Evolutionary conservation across 805 yeast species (phyloP).

Genomic region (Teunomyces atbi): DNA sequence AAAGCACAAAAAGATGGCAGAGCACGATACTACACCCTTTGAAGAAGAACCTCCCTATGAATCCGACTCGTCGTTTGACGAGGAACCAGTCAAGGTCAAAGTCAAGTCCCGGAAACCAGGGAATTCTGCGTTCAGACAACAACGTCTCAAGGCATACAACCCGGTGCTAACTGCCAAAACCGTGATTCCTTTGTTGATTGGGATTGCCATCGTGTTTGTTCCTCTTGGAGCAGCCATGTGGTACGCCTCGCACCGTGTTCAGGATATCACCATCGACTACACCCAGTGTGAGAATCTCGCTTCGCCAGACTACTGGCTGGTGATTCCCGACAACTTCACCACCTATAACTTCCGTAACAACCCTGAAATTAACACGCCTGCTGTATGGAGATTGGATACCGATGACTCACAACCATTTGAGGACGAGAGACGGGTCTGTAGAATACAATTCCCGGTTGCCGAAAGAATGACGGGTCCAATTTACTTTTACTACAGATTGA

Average conservation of each 20-base stretch:
- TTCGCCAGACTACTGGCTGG: constrained; percentile 28
- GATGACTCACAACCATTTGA: constrained; percentile 45
- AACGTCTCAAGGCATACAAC: constrained; percentile 50
- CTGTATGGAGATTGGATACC: constrained; percentile 37
- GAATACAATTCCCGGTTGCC: constrained; percentile 40
- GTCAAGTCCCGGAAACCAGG: constrained; percentile 63
- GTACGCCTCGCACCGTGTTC: constrained; percentile 38
- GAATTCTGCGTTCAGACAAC: constrained; percentile 57
- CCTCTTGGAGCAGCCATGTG: constrained; percentile 50
- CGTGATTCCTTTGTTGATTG: constrained; percentile 39
- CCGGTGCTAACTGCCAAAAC: constrained; percentile 42
- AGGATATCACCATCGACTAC: constrained; percentile 43
- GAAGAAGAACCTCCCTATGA: constrained; percentile 23
- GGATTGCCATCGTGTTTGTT: constrained; percentile 38
- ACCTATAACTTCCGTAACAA: constrained; percentile 32
- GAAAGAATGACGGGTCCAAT: constrained; percentile 36
- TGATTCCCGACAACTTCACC: constrained; percentile 38
- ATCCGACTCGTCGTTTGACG: constrained; percentile 41
- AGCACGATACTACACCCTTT: background rate
- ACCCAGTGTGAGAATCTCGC: constrained; percentile 40
- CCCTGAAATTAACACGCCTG: constrained; percentile 13
- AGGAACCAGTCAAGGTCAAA: constrained; percentile 27
- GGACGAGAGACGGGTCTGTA: constrained; percentile 49
- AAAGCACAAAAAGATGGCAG: background rate
- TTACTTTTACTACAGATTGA: constrained; percentile 40